Percentiles rank a stretch among this genome's conserved stretches.
phyloP scores from a whole-genome alignment of 192 early-diverging fungal species.

The Phlyctochytrium planicorne region DNA sequence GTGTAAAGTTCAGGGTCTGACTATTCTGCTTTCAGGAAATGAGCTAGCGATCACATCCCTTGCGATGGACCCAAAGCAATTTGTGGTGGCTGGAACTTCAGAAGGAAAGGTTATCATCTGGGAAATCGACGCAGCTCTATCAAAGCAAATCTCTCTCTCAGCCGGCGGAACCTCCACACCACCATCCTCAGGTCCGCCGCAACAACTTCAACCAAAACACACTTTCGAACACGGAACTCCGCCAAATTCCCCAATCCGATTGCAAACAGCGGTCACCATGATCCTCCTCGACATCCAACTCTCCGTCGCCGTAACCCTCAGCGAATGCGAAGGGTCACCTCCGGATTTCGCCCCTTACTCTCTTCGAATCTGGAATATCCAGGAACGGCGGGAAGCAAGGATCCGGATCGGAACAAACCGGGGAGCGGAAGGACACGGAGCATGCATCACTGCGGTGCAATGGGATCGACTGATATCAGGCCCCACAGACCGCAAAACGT shows the following conservation, averaged over 20 bases:
- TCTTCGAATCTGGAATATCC: too few species aligned
- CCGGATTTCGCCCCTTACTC: too few species aligned
- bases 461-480: constrained; percentile 17
- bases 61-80: constrained; percentile 16
- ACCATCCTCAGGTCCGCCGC: background rate
- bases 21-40: too few species aligned
- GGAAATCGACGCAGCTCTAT: constrained; percentile 5
- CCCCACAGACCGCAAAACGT: constrained; percentile 10
- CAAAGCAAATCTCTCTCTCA: background rate
- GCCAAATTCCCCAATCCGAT: too few species aligned
- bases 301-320: background rate
- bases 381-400: background rate
- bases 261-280: background rate
- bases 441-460: background rate
- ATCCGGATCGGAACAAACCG: background rate
- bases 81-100: constrained; percentile 7
- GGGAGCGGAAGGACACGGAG: background rate
- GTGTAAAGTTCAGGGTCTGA: too few species aligned
- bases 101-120: constrained; percentile 8
- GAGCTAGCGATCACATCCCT: background rate
- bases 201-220: background rate
- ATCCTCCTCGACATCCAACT: background rate
- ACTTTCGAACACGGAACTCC: background rate
- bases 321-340: too few species aligned
- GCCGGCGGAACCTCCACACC: background rate